Percentiles rank a stretch among this genome's conserved stretches.
Conservation (phyloP, 331 rosid species). For the Erythrophleum ivorense region DNA sequence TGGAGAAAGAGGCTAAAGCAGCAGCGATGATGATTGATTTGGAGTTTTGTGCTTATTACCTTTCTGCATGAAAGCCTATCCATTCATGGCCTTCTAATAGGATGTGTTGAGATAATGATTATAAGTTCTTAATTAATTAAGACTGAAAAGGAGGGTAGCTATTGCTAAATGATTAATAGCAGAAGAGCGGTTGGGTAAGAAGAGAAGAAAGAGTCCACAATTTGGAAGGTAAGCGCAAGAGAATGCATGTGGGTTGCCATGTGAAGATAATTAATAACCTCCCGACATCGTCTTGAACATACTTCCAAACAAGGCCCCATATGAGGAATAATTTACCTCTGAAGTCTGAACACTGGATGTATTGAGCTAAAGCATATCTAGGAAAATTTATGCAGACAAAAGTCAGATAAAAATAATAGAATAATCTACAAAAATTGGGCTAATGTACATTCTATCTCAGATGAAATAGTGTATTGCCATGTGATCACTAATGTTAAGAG, state of each 20-base stretch:
- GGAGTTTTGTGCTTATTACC: constrained; percentile 19
- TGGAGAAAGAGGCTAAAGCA: constrained; percentile 4
- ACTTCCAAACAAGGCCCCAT: constrained; percentile 56
- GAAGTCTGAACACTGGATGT: constrained; percentile 2
- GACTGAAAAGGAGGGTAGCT: constrained; percentile 32
- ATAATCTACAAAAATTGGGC: not conserved
- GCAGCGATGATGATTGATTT: constrained; percentile 1
- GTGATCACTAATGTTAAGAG: not conserved
- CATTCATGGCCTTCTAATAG: constrained; percentile 17
- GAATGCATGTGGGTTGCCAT: constrained; percentile 70
- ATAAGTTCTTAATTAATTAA: constrained; percentile 13
- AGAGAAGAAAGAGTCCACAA: constrained; percentile 43
- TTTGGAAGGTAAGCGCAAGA: constrained; percentile 46
- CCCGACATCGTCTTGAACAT: constrained; percentile 41
- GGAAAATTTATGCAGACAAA: not conserved
- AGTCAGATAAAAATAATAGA: not conserved
- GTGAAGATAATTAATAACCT: constrained; percentile 59
- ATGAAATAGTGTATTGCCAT: too few species aligned
- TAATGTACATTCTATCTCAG: not conserved
- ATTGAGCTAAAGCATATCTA: constrained; percentile 18
- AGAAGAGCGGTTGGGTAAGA: constrained; percentile 47
- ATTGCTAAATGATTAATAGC: constrained; percentile 50
- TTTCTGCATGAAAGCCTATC: constrained; percentile 25
- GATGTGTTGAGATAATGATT: constrained; percentile 23
- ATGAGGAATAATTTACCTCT: constrained; percentile 51